Base-by-base conservation (phyloP, 2,329 filamentous ascomycete genomes). In the Rutstroemia sydowiana region DNA sequence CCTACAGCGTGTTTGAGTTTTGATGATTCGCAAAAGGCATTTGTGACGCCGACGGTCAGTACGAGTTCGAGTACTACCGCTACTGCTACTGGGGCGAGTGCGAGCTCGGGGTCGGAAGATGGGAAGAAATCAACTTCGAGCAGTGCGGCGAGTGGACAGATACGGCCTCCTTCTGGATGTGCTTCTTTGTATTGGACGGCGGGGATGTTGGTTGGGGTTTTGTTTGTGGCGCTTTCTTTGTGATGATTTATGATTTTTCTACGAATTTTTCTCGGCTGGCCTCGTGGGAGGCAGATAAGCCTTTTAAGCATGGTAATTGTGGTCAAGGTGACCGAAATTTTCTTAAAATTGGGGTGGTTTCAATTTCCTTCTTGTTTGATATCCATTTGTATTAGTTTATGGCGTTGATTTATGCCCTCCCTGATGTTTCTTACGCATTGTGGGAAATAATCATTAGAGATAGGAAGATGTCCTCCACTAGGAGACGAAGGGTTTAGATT, bases 1-100 rank as follows among this genome's bases (percentile, higher is more conserved):
- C 51, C 39, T 9, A 53, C 51, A 3, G 37, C 30, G 1, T 49
- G 51, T 42, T 21, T 44, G 39, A 53, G 45, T 13, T 52, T 32
- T 13, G 51, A 49, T 49, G 23, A 11, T 3, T 28, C 3, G 16
- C 31, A 31, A 4, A 43, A 21, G 5, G 37, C 31, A 0, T 48
- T 43, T 14, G 51, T 41, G 44, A 34, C 37, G 18, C 31, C 51
- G 5, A 44, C 31, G 3, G 16, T 20, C 2, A 8, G 18, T 28
- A 32, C 16, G 32, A 16, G 16, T 5, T 34, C 14, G 5, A 23
- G 14, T 13, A 14, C 44, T 20, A 6, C 21, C 1, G 46, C 11
- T 6, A 18, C 11, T 23, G 31, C 41, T 20, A 6, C 36, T 2
- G 14, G n/a, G 18, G 14, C n/a, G 16, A 20, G 36, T 21, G 9